A percentile compares a stretch with the other conserved stretches of the same genome.
Evolutionary conservation across 345 rosid species (phyloP).

Genomic region (Rhizophora mangle): DNA sequence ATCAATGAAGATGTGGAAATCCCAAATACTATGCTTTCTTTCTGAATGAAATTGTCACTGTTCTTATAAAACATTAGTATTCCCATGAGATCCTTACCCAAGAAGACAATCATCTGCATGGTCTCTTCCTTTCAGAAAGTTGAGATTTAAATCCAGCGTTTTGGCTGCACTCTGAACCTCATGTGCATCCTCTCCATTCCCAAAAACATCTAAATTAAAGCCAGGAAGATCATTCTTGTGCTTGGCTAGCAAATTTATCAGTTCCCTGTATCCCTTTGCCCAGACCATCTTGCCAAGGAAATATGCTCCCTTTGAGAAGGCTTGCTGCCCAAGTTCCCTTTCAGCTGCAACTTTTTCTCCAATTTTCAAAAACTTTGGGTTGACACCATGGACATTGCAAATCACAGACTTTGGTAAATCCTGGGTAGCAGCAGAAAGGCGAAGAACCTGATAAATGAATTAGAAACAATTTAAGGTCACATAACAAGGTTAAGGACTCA

Average conservation of each 20-base stretch:
- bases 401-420: slow-evolving; percentile 82
- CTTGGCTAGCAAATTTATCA: slow-evolving; percentile 77
- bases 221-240: slow-evolving; percentile 75
- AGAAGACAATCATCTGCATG: slow-evolving; percentile 94
- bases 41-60: not conserved
- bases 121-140: slow-evolving; percentile 85
- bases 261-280: slow-evolving; percentile 97
- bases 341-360: slow-evolving; percentile 84
- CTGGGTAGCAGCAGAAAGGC: slow-evolving; percentile 96
- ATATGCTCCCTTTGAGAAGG: slow-evolving; percentile 95
- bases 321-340: slow-evolving; percentile 81
- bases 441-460: slow-evolving; percentile 62
- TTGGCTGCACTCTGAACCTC: slow-evolving; percentile 79
- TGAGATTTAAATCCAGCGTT: slow-evolving; percentile 66
- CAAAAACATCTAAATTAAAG: slow-evolving; percentile 86
- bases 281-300: slow-evolving; percentile 98
- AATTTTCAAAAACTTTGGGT: slow-evolving; percentile 85
- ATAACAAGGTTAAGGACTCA: not conserved
- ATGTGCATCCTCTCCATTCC: slow-evolving; percentile 90
- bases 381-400: slow-evolving; percentile 98
- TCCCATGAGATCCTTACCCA: slow-evolving; percentile 45
- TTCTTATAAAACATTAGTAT: not conserved
- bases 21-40: not conserved
- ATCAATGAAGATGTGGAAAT: not conserved
- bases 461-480: slow-evolving; percentile 10